Conservation (phyloP, 768 basidiomycete genomes). For the Infundibulicybe gibba region DNA sequence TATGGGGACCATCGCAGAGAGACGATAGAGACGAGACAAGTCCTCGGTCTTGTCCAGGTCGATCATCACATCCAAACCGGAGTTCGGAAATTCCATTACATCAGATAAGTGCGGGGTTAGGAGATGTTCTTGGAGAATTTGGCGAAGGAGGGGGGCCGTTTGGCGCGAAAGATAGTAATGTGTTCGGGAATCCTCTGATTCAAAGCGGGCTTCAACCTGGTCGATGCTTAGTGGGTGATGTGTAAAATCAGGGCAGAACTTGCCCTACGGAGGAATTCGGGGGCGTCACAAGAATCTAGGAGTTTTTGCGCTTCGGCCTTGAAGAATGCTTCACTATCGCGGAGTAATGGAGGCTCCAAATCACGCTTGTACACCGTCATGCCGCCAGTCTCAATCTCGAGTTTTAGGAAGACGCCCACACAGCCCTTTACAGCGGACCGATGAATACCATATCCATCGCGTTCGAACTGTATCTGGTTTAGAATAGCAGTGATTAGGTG, state of each 20-base stretch:
- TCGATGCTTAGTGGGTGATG: constrained; percentile 12
- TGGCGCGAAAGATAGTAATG: constrained; percentile 82
- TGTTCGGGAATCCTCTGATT: constrained; percentile 79
- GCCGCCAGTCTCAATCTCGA: constrained; percentile 47
- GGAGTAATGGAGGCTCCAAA: constrained; percentile 79
- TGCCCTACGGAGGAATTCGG: constrained; percentile 80
- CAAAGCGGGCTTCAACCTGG: constrained; percentile 78
- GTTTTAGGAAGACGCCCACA: constrained; percentile 76
- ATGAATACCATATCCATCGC: constrained; percentile 87
- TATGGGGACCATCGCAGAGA: constrained; percentile 63
- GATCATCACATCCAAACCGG: constrained; percentile 86
- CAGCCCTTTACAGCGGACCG: constrained; percentile 89
- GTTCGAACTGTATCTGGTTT: constrained; percentile 84
- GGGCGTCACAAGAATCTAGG: constrained; percentile 71
- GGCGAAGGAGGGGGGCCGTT: constrained; percentile 63
- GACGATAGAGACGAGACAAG: constrained; percentile 71
- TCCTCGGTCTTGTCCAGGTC: constrained; percentile 76
- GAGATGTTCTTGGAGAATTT: constrained; percentile 75
- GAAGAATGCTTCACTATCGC: constrained; percentile 80
- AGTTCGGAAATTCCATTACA: constrained; percentile 75
- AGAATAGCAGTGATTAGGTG: constrained; percentile 83
- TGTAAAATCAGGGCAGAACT: constrained; percentile 18
- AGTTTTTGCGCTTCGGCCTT: constrained; percentile 66
- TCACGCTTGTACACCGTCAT: constrained; percentile 76
- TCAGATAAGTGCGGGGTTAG: constrained; percentile 73